Percentiles rank a stretch among this genome's conserved stretches.
Conservation (phyloP, 2,329 filamentous ascomycete genomes). For the Pestalotiopsis sp. region DNA sequence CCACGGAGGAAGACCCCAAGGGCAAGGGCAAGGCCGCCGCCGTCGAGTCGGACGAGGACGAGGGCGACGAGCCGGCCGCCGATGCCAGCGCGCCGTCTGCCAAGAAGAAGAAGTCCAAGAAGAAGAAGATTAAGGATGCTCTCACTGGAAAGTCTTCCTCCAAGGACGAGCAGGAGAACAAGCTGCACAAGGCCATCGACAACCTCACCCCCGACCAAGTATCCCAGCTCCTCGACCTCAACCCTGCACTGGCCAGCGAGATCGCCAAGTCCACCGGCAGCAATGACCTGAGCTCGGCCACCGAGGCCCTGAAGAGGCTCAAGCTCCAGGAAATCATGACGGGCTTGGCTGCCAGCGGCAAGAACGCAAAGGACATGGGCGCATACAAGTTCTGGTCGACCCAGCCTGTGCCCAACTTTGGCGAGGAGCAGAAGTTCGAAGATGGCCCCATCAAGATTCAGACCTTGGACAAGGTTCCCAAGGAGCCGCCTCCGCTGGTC, state of each 20-base stretch:
- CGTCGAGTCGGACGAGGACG: constrained; percentile 43
- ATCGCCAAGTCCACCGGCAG: constrained; percentile 38
- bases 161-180: constrained; percentile 36
- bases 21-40: constrained; percentile 42
- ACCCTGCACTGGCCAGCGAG: constrained; percentile 71
- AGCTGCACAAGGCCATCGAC: constrained; percentile 46
- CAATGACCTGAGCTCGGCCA: constrained; percentile 34
- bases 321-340: constrained; percentile 73
- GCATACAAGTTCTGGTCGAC: constrained; percentile 99
- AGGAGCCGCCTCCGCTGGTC: constrained; percentile 72
- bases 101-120: constrained; percentile 69
- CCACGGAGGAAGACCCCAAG: constrained; percentile 43
- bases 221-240: constrained; percentile 67
- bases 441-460: constrained; percentile 86
- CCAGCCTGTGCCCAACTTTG: constrained; percentile 89
- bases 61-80: constrained; percentile 24
- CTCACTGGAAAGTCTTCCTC: constrained; percentile 36
- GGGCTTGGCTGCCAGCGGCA: constrained; percentile 72
- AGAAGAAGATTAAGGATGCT: constrained; percentile 57
- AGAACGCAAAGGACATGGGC: constrained; percentile 94
- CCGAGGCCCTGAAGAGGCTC: constrained; percentile 60
- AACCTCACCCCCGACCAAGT: constrained; percentile 58
- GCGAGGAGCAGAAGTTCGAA: constrained; percentile 56
- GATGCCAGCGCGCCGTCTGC: constrained; percentile 40
- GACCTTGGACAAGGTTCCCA: constrained; percentile 75